Evolutionary conservation across 805 yeast genomes (phyloP).

Genomic region (Zygotorulaspora florentina): DNA sequence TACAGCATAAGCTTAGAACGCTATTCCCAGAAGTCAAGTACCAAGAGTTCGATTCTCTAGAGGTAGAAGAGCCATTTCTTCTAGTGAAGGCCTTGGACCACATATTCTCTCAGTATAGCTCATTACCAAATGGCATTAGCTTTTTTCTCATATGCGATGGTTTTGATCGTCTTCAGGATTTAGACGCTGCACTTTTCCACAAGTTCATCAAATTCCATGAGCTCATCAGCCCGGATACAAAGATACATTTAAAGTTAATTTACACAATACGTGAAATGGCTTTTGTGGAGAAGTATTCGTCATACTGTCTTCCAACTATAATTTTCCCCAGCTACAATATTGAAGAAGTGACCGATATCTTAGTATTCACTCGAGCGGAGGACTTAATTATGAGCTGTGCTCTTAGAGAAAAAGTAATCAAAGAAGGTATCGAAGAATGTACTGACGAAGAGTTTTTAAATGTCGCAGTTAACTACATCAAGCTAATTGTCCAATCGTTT

Average conservation of each 20-base stretch:
- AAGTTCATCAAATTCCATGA: conserved; percentile 29
- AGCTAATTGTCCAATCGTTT: conserved; percentile 30
- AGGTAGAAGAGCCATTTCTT: conserved; percentile 31
- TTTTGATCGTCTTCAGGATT: conserved; percentile 31
- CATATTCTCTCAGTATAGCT: conserved; percentile 13
- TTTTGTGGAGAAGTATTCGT: conserved; percentile 26
- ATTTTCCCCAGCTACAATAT: conserved; percentile 30
- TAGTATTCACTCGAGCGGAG: conserved; percentile 16
- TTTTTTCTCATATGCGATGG: conserved; percentile 31
- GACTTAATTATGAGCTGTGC: conserved; percentile 15
- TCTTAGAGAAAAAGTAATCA: conserved; percentile 10
- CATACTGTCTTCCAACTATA: conserved; percentile 27
- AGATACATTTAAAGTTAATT: conserved; percentile 25
- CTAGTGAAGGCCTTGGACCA: conserved; percentile 22
- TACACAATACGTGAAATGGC: conserved; percentile 23
- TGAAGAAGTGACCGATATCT: conserved; percentile 22
- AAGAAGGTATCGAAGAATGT: conserved; percentile 14
- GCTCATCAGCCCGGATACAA: conserved; percentile 16
- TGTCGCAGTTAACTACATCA: conserved; percentile 26
- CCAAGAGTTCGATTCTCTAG: conserved; percentile 25
- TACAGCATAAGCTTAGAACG: conserved; percentile 19
- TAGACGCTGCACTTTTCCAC: conserved; percentile 28
- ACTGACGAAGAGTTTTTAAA: conserved; percentile 14
- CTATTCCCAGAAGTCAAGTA: conserved; percentile 13
- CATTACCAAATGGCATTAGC: conserved; percentile 8